phyloP scores from a whole-genome alignment of 75 land plant species.

The Pinus taeda region DNA sequence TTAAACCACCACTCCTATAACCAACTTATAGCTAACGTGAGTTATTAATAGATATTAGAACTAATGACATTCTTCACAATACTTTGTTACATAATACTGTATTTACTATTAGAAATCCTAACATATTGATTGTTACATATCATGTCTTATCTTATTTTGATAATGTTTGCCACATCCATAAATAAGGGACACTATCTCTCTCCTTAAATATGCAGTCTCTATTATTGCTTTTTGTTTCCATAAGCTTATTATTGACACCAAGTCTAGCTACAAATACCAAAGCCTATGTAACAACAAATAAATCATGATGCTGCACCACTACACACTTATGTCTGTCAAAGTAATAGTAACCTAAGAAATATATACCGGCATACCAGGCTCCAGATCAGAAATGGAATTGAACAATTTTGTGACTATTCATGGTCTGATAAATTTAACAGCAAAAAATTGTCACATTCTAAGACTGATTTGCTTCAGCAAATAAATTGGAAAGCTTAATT shows the following conservation, averaged over 20 bases:
- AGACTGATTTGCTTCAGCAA: not conserved
- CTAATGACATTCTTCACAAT: too few species aligned
- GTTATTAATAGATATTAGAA: too few species aligned
- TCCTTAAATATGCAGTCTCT: not conserved
- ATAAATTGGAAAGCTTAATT: not conserved
- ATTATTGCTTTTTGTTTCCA: not conserved
- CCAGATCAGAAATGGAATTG: not conserved
- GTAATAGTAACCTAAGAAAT: not conserved
- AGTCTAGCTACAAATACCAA: not conserved
- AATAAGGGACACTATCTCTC: not conserved
- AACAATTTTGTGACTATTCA: not conserved
- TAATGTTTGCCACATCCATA: not conserved
- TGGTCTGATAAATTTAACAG: not conserved
- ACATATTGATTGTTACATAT: not conserved
- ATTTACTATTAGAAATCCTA: not conserved
- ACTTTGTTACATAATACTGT: too few species aligned
- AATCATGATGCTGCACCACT: too few species aligned
- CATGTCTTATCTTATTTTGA: not conserved
- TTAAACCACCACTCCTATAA: too few species aligned
- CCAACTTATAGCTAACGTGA: too few species aligned
- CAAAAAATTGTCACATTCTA: not conserved
- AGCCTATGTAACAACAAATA: too few species aligned
- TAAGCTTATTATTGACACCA: not conserved
- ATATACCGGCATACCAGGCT: not conserved
- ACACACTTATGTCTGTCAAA: not conserved